A percentile compares a stretch with the other conserved stretches of the same genome.
Evolutionary conservation across 2,329 filamentous ascomycete species (phyloP).

Genomic region (Leptographium lundbergii): DNA sequence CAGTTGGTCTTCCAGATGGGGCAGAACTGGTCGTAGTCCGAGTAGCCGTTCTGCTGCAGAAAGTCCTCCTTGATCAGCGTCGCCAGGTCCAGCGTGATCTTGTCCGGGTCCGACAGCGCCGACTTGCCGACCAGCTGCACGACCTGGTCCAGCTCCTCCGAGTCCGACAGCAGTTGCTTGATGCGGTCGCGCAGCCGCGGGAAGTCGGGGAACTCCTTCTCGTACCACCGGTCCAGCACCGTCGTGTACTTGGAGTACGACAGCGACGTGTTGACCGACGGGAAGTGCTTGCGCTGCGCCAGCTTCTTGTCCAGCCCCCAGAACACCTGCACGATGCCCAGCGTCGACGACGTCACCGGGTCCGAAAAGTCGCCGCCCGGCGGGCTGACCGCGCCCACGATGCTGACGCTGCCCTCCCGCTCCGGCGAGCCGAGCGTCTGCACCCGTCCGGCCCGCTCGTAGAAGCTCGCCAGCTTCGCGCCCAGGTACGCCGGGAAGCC

Average conservation of each 20-base stretch:
- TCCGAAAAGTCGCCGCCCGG: constrained; percentile 99
- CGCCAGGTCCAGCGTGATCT: constrained; percentile 93
- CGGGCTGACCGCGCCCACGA: constrained; percentile 93
- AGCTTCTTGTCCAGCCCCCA: constrained; percentile 99
- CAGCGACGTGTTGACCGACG: constrained; percentile 86
- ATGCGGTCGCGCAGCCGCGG: constrained; percentile 85
- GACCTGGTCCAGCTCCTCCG: constrained; percentile 95
- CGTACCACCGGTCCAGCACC: constrained; percentile 84
- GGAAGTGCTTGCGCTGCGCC: constrained; percentile 97
- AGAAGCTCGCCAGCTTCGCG: constrained; percentile 96
- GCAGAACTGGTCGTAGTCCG: constrained; percentile 98
- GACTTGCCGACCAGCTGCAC: constrained; percentile 98
- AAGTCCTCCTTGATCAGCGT: constrained; percentile 95
- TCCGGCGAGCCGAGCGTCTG: constrained; percentile 78
- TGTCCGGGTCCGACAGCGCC: constrained; percentile 88
- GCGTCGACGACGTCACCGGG: constrained; percentile 84
- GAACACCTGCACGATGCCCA: constrained; percentile 97
- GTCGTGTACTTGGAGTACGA: constrained; percentile 96
- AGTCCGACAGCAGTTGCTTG: constrained; percentile 85
- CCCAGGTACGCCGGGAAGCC: constrained; percentile 97
- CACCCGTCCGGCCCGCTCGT: constrained; percentile 90
- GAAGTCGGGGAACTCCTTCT: constrained; percentile 88
- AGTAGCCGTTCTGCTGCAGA: constrained; percentile 97
- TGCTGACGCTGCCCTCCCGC: constrained; percentile 84
- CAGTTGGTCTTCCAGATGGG: constrained; percentile 99